These are phyloP conservation scores for Candida argentea DNA, from an alignment of 805 yeast species.

Conservation along the genomic window DNA sequence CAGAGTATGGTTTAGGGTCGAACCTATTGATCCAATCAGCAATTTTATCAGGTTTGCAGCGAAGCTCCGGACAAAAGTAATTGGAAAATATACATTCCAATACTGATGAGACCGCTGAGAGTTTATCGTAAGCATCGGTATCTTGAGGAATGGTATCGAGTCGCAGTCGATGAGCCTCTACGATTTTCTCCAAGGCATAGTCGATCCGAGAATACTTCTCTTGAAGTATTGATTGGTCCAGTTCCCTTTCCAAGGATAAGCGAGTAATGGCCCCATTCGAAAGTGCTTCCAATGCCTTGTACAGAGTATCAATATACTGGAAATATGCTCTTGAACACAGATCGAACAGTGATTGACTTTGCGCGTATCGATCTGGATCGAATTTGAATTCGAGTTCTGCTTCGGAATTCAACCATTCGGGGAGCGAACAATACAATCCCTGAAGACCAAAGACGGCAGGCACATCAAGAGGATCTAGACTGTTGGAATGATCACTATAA, in stretches of 20 bases:
- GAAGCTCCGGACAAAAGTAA: conserved; percentile 29
- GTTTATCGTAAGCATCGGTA: not conserved
- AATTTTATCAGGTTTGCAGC: conserved; percentile 34
- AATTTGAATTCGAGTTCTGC: conserved; percentile 28
- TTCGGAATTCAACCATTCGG: conserved; percentile 35
- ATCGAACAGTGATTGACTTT: conserved; percentile 19
- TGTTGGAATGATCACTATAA: too few relatives aligned
- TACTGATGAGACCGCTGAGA: conserved; percentile 33
- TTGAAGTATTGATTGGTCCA: conserved; percentile 13
- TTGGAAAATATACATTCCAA: conserved; percentile 50
- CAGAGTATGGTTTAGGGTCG: conserved; percentile 55
- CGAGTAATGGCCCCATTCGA: conserved; percentile 9
- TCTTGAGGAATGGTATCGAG: too few relatives aligned
- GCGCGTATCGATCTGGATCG: conserved; percentile 29
- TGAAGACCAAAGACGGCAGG: conserved; percentile 5
- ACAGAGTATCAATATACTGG: conserved; percentile 39
- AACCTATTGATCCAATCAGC: conserved; percentile 60
- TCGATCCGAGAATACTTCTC: conserved; percentile 1
- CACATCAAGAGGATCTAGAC: conserved; percentile 3
- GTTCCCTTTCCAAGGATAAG: conserved; percentile 14
- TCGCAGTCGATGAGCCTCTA: too few relatives aligned
- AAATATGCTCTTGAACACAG: conserved; percentile 33
- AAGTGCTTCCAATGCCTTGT: conserved; percentile 38
- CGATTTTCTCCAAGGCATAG: not conserved
- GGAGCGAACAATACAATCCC: conserved; percentile 28